Evolutionary conservation across 176 grass and related monocot genomes (phyloP).

Genomic region (Oryza meridionalis): DNA sequence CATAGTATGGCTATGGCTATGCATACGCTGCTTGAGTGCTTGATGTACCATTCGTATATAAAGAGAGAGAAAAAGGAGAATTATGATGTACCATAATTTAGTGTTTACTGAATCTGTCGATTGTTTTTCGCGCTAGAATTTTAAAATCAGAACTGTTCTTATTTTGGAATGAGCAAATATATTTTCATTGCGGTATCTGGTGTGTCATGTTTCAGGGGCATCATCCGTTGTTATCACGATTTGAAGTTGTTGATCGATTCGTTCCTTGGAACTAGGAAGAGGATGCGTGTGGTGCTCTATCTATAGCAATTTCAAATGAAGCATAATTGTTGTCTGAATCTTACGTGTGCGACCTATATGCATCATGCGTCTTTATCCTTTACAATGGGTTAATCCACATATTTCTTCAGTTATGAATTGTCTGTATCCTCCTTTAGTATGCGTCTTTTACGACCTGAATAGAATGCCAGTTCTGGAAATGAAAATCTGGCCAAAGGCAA

Average conservation of each 20-base stretch:
- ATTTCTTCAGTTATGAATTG: background rate
- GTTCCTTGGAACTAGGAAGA: background rate
- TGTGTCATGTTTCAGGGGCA: too few relatives aligned
- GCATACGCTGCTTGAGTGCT: background rate
- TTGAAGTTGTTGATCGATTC: background rate
- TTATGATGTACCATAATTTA: conserved; percentile 6
- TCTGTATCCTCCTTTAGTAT: background rate
- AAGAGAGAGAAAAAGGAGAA: background rate
- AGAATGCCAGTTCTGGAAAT: too few relatives aligned
- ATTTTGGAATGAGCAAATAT: background rate
- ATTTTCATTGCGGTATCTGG: background rate
- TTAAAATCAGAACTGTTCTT: background rate
- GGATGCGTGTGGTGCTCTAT: conserved; percentile 36
- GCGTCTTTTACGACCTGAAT: too few relatives aligned
- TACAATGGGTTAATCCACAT: background rate
- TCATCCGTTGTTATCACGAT: background rate
- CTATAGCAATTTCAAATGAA: background rate
- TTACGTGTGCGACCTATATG: background rate
- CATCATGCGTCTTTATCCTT: background rate
- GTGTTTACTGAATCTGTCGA: background rate
- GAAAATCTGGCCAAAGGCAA: too few relatives aligned
- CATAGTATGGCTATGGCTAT: background rate
- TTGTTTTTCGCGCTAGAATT: background rate
- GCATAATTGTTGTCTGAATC: background rate
- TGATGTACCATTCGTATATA: background rate